phyloP scores from a whole-genome alignment of 441 rosid genomes.

The Raphanus hybrid region DNA sequence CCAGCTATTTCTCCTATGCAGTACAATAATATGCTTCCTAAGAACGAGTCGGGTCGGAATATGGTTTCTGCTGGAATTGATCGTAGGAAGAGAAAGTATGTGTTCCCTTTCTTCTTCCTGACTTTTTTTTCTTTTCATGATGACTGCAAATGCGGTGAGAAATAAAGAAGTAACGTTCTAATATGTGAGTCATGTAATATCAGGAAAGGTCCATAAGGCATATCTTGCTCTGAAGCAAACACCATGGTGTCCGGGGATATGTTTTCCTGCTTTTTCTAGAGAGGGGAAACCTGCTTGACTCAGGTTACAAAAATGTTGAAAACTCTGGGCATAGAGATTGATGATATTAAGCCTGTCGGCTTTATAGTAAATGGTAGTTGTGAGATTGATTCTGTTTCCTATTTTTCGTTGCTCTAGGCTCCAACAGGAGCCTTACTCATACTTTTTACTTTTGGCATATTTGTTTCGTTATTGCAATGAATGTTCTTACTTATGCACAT shows the following conservation, averaged over 20 bases:
- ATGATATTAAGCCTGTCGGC: not conserved
- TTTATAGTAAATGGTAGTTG: conserved; percentile 24
- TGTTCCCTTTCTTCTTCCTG: too few relatives aligned
- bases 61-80: too few relatives aligned
- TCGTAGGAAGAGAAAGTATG: too few relatives aligned
- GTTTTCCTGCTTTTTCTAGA: not conserved
- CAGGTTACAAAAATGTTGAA: conserved; percentile 23
- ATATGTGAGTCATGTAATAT: conserved; percentile 20
- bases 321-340: not conserved
- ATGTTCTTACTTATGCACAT: not conserved
- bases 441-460: not conserved
- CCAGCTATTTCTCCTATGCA: too few relatives aligned
- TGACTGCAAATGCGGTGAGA: too few relatives aligned
- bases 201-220: conserved; percentile 40
- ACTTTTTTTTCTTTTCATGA: too few relatives aligned
- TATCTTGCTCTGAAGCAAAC: conserved; percentile 23
- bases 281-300: conserved; percentile 18
- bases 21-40: too few relatives aligned
- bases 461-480: not conserved
- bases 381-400: conserved; percentile 2
- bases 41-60: too few relatives aligned
- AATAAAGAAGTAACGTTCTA: conserved; percentile 6
- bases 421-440: not conserved
- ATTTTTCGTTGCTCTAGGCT: not conserved
- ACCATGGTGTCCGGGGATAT: not conserved